Evolutionary conservation across 78 protist genomes (phyloP), one percentile per base, ranked within the genome.

Genomic region (Cyanophora paradoxa): DNA sequence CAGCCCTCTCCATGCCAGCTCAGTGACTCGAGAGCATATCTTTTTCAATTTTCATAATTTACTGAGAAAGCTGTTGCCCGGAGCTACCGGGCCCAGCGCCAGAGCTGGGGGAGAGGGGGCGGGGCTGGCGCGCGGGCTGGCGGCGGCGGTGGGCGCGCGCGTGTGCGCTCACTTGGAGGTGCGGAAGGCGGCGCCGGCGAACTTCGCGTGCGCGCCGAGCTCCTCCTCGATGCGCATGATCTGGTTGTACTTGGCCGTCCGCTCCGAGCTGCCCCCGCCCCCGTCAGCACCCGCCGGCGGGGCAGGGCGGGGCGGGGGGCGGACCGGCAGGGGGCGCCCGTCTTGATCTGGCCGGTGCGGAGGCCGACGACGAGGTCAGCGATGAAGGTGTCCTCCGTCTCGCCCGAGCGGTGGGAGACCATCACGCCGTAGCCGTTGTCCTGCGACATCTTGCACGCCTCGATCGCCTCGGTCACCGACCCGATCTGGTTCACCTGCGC

Each of bases 281-380:
- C 20, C 46, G 46, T 4, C 46, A 4, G 8, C 26, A 57, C 26
- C 5, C 28, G 63, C 16, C 63, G 10, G 7, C 16, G 10, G 63
- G 63, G 28, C 26, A 30, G 28, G 10, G 28, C 26, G 33, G 28
- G 63, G 4, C 4, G 63, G 33, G 63, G 33, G 63, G 63, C 65
- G 24, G 92, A 88, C 42, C 99, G 82, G 86, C 97, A 90, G 6
- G 99, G 98, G 40, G 99, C 99, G 52, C 99, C 99, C n/a, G 99
- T 97, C 94, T 98, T 97, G 90, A 97, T 94, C 85, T 98, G 94
- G 31, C 98, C 98, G 13, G 96, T 71, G 54, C 93, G 96, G 39
- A 96, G 84, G 34, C 97, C 99, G 39, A 96, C 98, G 26, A 85
- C 98, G 40, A 98, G 88, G 65, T 98, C 99, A 33, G 99, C 97